Percentiles rank a stretch among this genome's conserved stretches.
Conservation (phyloP, 306 rosid genomes). For the Castanea sativa region DNA sequence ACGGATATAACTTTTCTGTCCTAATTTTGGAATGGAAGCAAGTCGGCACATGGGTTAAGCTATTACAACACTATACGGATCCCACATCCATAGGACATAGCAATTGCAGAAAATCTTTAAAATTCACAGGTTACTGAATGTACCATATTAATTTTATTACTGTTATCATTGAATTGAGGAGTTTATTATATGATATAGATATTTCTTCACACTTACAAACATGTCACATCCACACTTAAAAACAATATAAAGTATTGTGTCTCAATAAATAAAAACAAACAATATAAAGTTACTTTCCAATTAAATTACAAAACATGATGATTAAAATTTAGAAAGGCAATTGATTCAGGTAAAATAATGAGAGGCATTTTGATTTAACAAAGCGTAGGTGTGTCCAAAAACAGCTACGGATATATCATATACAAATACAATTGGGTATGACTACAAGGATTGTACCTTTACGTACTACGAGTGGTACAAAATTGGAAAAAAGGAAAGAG, state of each 20-base stretch:
- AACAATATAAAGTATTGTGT: too few species aligned
- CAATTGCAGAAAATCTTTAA: neutral
- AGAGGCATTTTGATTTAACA: too few species aligned
- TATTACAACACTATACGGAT: neutral
- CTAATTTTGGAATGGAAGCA: slow-evolving; percentile 11
- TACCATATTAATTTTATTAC: neutral
- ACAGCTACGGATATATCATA: neutral
- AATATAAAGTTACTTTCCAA: neutral
- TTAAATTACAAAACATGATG: neutral
- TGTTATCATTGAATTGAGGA: neutral
- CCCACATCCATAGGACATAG: slow-evolving; percentile 9
- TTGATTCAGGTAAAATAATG: neutral
- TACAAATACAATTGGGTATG: neutral
- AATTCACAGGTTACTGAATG: too few species aligned
- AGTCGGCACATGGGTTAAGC: slow-evolving; percentile 21
- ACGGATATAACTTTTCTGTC: slow-evolving; percentile 35
- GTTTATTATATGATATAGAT: too few species aligned
- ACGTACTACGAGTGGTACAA: slow-evolving; percentile 2
- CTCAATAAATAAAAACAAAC: too few species aligned
- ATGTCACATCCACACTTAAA: neutral
- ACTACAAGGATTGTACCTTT: slow-evolving; percentile 5
- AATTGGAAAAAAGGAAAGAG: slow-evolving; percentile 3
- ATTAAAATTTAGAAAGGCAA: neutral
- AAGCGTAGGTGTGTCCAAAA: too few species aligned
- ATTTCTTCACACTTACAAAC: neutral